Evolutionary conservation across 208 protist species (phyloP).

Genomic region (Acanthamoeba royreba): DNA sequence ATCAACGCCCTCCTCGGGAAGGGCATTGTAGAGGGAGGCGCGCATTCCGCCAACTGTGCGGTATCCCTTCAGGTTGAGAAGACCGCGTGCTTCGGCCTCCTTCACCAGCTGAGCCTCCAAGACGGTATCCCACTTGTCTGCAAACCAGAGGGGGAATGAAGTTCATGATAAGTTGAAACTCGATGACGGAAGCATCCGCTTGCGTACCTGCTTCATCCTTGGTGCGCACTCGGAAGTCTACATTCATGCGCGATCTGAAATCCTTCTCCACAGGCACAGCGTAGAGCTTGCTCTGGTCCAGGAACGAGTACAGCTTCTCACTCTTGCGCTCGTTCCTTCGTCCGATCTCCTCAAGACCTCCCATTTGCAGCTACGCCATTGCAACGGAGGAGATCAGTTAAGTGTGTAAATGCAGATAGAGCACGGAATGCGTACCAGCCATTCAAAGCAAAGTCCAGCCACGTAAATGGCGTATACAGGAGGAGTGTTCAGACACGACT

Average conservation of each 20-base stretch:
- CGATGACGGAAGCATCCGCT: no score
- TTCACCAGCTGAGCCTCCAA: conserved; percentile 78
- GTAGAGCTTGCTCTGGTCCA: conserved; percentile 79
- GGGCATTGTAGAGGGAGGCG: conserved; percentile 83
- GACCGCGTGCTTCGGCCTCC: conserved; percentile 57
- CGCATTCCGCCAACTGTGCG: conserved; percentile 82
- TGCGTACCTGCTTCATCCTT: no score
- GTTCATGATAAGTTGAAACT: no score
- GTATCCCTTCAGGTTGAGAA: conserved; percentile 81
- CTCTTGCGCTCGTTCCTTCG: conserved; percentile 60
- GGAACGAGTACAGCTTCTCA: conserved; percentile 70
- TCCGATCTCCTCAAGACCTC: conserved; percentile 66
- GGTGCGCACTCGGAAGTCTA: conserved; percentile 73
- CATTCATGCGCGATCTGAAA: conserved; percentile 82
- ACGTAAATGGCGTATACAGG: conserved; percentile 79
- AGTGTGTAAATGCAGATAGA: not conserved
- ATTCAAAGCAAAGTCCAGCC: conserved; percentile 78
- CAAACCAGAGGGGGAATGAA: no score
- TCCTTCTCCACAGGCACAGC: conserved; percentile 27
- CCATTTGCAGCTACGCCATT: not conserved
- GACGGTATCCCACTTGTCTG: conserved; percentile 21
- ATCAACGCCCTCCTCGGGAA: conserved; percentile 65
- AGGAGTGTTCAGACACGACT: not conserved
- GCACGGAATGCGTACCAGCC: conserved; percentile 60
- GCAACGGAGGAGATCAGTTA: not conserved